Base-by-base conservation (phyloP, 2,329 filamentous ascomycete genomes). In the Zymoseptoria tritici region DNA sequence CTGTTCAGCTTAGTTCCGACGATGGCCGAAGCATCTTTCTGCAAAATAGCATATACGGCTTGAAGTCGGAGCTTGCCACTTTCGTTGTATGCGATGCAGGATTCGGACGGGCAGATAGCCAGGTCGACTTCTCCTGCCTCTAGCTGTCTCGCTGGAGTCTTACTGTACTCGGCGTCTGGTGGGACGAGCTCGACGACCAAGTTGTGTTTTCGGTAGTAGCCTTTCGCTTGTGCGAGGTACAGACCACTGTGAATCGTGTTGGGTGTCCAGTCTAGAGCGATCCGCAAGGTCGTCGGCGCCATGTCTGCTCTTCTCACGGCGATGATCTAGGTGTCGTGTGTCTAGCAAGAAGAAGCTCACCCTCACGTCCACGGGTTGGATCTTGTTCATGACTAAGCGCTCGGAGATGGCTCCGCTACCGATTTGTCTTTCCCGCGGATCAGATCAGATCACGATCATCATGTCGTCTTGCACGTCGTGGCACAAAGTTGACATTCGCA, bases 221-320 rank as follows among this genome's bases (percentile, higher is more conserved):
- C 64, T 16, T 62, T 58, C 19, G 62, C 57, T 52, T 62, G 51
- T 5, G 71, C 71, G 36, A 71, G 24, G 58, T 64, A 71, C 4
- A 72, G 64, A 53, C 71, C 71, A 29, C 65, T 68, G 64, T 72
- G 71, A 51, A 72, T 67, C 1, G 71, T 71, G 64, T 72, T 72
- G 13, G 71, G 71, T 6, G 70, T 72, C 71, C 71, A 72, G 60
- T 72, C 71, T 1, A 72, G 67, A 21, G 70, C 70, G 51, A 72
- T 60, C 22, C 64, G 68, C 57, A 72, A 57, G 22, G 56, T 60
- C 3, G 63, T 67, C 4, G 29, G 51, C 13, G 65, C 56, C 62
- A 65, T 66, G 24, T 9, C 22, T 9, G 20, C 29, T 31, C 52
- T 16, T 16, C 36, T n/a, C 36, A 46, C 36, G 7, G 13, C 16